Evolutionary conservation across 768 basidiomycete species (phyloP), one percentile per base, ranked within the genome.

Genomic region (Gloeophyllum trabeum): DNA sequence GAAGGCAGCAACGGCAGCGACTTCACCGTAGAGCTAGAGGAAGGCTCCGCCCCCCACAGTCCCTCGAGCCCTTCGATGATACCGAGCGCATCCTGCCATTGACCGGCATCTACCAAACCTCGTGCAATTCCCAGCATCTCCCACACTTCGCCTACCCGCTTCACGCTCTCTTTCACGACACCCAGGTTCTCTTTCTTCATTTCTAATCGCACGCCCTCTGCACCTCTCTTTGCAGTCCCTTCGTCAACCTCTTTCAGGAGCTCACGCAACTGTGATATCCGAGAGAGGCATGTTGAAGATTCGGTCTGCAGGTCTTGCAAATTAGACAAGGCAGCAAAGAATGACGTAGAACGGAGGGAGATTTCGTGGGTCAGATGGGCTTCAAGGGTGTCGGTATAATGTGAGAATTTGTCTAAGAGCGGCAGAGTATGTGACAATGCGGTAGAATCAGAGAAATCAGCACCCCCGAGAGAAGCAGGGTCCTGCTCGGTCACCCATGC

Each of bases 251-350:
- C 78, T 34, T 66, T 67, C 10, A 99, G 69, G 40, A 87, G 71
- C 0, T 59, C 55, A 19, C 88, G 84, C 4, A 98, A 69, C 21
- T 76, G 69, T 5, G 72, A 65, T 46, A 97, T 87, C 36, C 85
- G 78, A 35, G 69, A 62, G 4, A 98, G 69, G 53, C 92, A 93
- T 38, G 79, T 73, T 38, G 82, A 75, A 0, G 91, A 93, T 56
- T 96, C 90, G 4, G 84, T 75, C 54, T 92, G 90, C 7, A 99
- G 74, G 48, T 90, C 84, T 53, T 96, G 87, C 5, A 99, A 69
- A 59, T 99, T 99, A 5, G 90, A 76, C 26, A 99, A 75, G 5
- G 96, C 96, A 4, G 93, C 83, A 53, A 98, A 99, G 73, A 99
- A 99, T 1, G 91, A 90, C 1, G 87, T 75, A 0, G 92, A 89